These are phyloP conservation scores for Aspergillus pseudonomiae DNA, from an alignment of 2,329 filamentous ascomycete species.

Conservation along the genomic window DNA sequence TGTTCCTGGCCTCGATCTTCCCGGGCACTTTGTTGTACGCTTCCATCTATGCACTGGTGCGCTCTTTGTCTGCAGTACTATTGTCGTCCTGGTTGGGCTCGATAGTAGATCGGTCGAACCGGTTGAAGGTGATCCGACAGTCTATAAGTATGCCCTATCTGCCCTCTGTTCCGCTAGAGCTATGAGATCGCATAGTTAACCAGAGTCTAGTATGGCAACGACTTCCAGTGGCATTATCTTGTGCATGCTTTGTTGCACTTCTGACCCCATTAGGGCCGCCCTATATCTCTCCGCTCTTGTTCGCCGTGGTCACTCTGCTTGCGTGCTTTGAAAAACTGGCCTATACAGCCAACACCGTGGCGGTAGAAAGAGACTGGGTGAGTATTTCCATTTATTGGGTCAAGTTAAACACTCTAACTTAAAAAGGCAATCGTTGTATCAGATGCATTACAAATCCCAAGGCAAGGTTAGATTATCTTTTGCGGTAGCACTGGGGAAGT, in stretches of 20 bases:
- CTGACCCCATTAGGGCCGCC: conserved; percentile 12
- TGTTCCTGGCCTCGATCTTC: conserved; percentile 61
- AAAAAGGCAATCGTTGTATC: conserved; percentile 36
- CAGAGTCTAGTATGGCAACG: conserved; percentile 37
- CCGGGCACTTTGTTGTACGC: conserved; percentile 65
- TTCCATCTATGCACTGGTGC: conserved; percentile 69
- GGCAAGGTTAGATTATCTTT: conserved; percentile 41
- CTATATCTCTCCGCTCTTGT: conserved; percentile 24
- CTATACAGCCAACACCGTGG: conserved; percentile 66
- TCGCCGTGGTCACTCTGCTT: conserved; percentile 51
- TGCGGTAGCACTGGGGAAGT: background rate
- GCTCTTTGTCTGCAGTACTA: conserved; percentile 60
- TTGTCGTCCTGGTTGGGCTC: conserved; percentile 62
- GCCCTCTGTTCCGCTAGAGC: too few relatives aligned
- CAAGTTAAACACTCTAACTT: conserved; percentile 1
- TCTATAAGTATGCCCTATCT: conserved; percentile 47
- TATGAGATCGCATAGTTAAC: background rate
- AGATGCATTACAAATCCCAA: conserved; percentile 38
- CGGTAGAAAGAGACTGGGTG: conserved; percentile 72
- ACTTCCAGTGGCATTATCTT: conserved; percentile 51
- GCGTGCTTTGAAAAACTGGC: conserved; percentile 71
- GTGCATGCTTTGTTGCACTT: conserved; percentile 49
- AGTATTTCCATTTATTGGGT: conserved; percentile 2
- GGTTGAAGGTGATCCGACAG: conserved; percentile 54
- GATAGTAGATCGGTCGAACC: conserved; percentile 60